These are phyloP conservation scores for Clohesyomyces aquaticus DNA, from an alignment of 495 filamentous ascomycete genomes.

Conservation along the genomic window DNA sequence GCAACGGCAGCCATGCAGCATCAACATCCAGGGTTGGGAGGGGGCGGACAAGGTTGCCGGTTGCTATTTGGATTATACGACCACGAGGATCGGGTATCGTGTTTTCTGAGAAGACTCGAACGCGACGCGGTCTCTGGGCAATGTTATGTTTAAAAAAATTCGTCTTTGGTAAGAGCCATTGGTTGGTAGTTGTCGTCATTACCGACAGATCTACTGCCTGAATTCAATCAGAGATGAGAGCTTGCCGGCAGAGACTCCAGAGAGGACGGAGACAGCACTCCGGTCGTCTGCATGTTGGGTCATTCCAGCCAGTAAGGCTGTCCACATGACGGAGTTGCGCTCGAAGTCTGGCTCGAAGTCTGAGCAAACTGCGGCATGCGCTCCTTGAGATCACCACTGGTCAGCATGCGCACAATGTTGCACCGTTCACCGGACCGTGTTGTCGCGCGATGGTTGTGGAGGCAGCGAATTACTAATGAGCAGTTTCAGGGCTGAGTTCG, in stretches of 20 bases:
- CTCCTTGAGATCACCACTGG: background rate
- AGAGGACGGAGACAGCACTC: background rate
- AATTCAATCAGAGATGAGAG: slow-evolving; percentile 21
- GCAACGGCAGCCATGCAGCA: background rate
- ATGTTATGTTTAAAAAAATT: slow-evolving; percentile 25
- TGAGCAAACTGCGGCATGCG: no score
- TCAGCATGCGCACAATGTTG: background rate
- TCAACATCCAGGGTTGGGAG: background rate
- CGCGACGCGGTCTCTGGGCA: slow-evolving; percentile 14
- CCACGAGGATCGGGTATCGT: background rate
- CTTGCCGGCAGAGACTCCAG: background rate
- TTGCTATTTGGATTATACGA: slow-evolving; percentile 12
- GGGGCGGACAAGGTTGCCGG: slow-evolving; percentile 13
- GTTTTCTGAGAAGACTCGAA: background rate
- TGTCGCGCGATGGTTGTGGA: background rate
- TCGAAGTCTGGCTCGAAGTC: background rate
- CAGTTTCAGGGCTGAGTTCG: slow-evolving; percentile 5
- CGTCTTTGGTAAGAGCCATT: slow-evolving; percentile 9
- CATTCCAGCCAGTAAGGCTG: no score
- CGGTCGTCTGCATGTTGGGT: background rate
- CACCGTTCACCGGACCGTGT: background rate
- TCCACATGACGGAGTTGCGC: background rate
- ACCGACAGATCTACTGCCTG: slow-evolving; percentile 29
- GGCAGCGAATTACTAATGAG: slow-evolving; percentile 1
- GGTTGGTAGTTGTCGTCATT: slow-evolving; percentile 18